phyloP scores from a whole-genome alignment of 1,284 basidiomycete genomes.

The Marasmius sp. region DNA sequence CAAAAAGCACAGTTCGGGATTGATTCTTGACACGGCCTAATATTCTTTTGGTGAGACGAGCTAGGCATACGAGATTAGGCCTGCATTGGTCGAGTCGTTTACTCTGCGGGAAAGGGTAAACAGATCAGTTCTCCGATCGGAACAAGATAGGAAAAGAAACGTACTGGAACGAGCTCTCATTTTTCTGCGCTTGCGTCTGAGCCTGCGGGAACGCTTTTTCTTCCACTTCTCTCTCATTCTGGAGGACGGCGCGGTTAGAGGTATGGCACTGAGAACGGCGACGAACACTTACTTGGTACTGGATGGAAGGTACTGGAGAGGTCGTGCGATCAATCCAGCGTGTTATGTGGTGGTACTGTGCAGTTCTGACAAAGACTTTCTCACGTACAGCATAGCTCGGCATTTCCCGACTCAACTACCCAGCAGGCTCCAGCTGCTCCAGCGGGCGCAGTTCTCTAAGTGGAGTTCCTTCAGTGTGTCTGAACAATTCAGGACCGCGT shows the following conservation, averaged over 20 bases:
- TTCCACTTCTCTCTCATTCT: conserved; percentile 93
- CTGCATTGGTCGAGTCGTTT: conserved; percentile 25
- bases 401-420: no score
- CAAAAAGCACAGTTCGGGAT: background rate
- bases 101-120: conserved; percentile 30
- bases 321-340: background rate
- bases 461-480: no score
- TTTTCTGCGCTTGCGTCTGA: conserved; percentile 87
- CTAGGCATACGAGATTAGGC: background rate
- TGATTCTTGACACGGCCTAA: background rate
- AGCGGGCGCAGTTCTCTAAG: no score
- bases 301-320: background rate
- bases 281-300: background rate
- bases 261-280: background rate
- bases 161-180: conserved; percentile 88
- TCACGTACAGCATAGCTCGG: background rate
- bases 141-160: conserved; percentile 30
- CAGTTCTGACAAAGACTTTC: background rate
- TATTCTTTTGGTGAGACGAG: background rate
- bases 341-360: background rate
- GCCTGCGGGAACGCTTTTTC: conserved; percentile 86
- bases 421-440: no score
- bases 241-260: background rate
- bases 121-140: background rate
- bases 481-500: no score